Conservation (phyloP, 73 alveolate species). For the Tetrahymena thermophila region DNA sequence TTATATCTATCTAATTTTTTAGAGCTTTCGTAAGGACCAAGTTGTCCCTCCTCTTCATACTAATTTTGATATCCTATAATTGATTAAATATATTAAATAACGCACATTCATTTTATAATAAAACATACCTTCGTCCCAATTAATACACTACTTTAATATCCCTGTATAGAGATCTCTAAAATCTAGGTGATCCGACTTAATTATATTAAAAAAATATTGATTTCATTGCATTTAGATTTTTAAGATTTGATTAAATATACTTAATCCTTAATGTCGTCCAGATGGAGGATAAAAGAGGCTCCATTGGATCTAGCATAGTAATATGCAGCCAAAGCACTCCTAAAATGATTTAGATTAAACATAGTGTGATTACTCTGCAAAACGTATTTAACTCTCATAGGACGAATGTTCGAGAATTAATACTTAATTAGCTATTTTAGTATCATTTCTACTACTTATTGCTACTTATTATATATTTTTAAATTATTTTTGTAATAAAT, state of each 20-base stretch:
- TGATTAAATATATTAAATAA: background rate
- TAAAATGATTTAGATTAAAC: background rate
- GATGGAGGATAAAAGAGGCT: background rate
- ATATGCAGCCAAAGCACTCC: background rate
- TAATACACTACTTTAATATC: background rate
- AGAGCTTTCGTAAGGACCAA: background rate
- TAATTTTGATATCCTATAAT: background rate
- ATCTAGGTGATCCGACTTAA: background rate
- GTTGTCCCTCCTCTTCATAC: background rate
- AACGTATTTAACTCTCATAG: background rate
- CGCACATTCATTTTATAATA: background rate
- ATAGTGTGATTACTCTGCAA: background rate
- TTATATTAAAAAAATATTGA: background rate
- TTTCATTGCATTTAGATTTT: background rate
- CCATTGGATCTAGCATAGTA: background rate
- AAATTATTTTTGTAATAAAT: background rate
- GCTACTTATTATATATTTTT: background rate
- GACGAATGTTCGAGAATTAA: background rate
- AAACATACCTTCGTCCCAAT: background rate
- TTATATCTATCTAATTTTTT: background rate
- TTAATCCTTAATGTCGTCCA: background rate
- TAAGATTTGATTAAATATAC: background rate
- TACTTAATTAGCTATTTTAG: background rate
- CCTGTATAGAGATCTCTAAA: background rate
- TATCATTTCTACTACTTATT: background rate